A percentile compares a stretch with the other conserved stretches of the same genome.
These are phyloP conservation scores for Paxillus involutus DNA, from an alignment of 768 basidiomycete species.

Conservation along the genomic window DNA sequence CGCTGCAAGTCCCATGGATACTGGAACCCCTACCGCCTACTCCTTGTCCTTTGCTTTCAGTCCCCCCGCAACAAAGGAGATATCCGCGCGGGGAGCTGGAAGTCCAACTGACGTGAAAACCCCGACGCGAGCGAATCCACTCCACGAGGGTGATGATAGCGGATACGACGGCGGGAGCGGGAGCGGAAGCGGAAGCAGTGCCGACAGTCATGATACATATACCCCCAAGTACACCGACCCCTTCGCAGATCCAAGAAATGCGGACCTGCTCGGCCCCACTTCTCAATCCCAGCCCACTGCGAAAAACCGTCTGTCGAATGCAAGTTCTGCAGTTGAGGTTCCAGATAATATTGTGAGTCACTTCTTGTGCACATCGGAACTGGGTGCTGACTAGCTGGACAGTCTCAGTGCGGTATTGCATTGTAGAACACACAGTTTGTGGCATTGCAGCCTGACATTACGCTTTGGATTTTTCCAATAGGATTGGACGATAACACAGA, in stretches of 20 bases:
- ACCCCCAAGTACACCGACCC: neutral
- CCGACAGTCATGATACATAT: neutral
- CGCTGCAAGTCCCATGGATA: conserved; percentile 1
- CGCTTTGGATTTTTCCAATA: neutral
- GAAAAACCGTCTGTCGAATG: conserved; percentile 5
- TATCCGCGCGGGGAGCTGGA: neutral
- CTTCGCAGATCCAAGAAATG: neutral
- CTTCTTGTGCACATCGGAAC: neutral
- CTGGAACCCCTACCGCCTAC: neutral
- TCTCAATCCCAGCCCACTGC: neutral
- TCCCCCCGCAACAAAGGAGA: neutral
- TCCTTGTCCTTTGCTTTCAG: neutral
- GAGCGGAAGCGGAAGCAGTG: neutral
- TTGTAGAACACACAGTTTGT: neutral
- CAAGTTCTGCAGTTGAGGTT: neutral
- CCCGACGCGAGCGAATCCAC: neutral
- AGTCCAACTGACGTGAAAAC: neutral
- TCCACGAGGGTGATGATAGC: neutral
- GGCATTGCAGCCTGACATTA: too few relatives aligned
- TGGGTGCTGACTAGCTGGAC: neutral
- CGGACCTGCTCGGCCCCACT: neutral
- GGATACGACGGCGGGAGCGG: neutral
- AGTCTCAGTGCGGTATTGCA: conserved; percentile 10
- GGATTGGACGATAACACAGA: neutral
- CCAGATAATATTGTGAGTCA: conserved; percentile 5